A percentile compares a stretch with the other conserved stretches of the same genome.
These are phyloP conservation scores for Mycena galericulata DNA, from an alignment of 768 basidiomycete species.

Conservation along the genomic window DNA sequence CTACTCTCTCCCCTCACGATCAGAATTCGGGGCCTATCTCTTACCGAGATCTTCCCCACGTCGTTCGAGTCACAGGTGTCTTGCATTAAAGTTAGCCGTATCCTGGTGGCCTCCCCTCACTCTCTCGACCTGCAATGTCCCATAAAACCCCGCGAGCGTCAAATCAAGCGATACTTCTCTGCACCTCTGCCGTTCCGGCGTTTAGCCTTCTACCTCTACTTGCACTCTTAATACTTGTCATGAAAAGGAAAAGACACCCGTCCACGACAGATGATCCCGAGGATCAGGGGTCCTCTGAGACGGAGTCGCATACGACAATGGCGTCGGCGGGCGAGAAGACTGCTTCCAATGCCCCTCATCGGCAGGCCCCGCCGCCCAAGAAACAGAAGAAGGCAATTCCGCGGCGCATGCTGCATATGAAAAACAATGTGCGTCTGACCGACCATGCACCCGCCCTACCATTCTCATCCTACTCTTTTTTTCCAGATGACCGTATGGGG, in stretches of 20 bases:
- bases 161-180: conserved; percentile 13
- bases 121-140: neutral
- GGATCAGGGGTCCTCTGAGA: neutral
- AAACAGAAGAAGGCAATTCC: conserved; percentile 33
- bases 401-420: conserved; percentile 28
- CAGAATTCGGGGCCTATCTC: conserved; percentile 16
- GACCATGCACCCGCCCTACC: neutral
- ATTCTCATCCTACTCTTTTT: conserved; percentile 8
- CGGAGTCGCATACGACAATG: neutral
- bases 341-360: neutral
- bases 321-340: neutral
- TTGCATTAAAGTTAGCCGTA: conserved; percentile 8
- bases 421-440: conserved; percentile 16
- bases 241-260: conserved; percentile 21
- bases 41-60: conserved; percentile 43
- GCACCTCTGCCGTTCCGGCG: conserved; percentile 11
- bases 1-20: neutral
- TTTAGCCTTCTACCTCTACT: conserved; percentile 21
- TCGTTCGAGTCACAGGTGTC: conserved; percentile 11
- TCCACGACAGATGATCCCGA: conserved; percentile 8
- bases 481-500: conserved; percentile 27
- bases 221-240: conserved; percentile 26
- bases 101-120: neutral
- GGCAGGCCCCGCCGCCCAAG: conserved; percentile 13
- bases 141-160: conserved; percentile 20